Base-by-base conservation (phyloP, 2,329 filamentous ascomycete species). In the Ceratocystis diversiconidia region DNA sequence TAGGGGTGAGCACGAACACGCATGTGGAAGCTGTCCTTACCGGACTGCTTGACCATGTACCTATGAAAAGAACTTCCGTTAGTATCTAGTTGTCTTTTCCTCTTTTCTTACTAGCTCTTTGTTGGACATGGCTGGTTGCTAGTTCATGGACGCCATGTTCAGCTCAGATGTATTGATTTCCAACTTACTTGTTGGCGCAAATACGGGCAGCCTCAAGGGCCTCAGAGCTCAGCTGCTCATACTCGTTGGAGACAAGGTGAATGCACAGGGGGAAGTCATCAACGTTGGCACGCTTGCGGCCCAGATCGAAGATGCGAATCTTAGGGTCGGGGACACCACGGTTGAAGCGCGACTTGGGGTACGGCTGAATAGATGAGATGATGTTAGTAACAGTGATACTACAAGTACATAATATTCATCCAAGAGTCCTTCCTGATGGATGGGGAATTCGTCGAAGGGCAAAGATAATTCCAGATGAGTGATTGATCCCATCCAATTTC, bases 291-390 rank as follows among this genome's bases (percentile, higher is more conserved):
- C 89, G 89, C 91, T 99, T 99, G 81, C 92, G 90, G 80, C 92
- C 92, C 73, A 96, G 88, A 83, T 96, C 92, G 85, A 96, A 99
- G 85, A 99, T 99, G 77, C 91, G 89, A 78, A 96, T 86, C 83
- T 87, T 87, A 73, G 84, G 82, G 79, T 87, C 83, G 76, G 84
- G 83, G 73, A 96, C 92, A 97, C 94, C 94, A 85, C 94, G 92
- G 89, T 99, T 99, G 89, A 97, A 99, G 76, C 94, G 90, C 75
- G 92, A 96, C 89, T 99, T 99, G 75, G 94, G 94, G 82, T 96
- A 97, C 80, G 92, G 90, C 88, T 94, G 65, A 17, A 41, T 22
- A 43, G 67, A 66, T 62, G 64, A 52, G 36, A 62, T 57, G 22
- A 32, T 64, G 69, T 71, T 67, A 72, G 71, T 69, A 43, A 59